Percentiles rank a stretch among this genome's conserved stretches.
These are phyloP conservation scores for Triticum aestivum DNA, from an alignment of 176 grass and related monocot species.

Conservation along the genomic window DNA sequence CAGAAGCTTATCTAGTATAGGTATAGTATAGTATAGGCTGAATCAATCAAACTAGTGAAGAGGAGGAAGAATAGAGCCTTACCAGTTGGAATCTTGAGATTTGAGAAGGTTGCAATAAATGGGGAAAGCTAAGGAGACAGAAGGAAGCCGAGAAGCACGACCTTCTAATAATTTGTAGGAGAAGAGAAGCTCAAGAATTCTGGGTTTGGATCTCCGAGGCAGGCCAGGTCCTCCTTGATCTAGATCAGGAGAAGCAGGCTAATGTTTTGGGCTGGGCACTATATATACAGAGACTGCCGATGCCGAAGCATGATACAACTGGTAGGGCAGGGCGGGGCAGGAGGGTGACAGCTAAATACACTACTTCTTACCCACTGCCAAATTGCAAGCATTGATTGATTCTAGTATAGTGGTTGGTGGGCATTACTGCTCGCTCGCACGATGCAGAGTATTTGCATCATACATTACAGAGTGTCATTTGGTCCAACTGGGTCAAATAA, in stretches of 20 bases:
- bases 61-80: slow-evolving; percentile 12
- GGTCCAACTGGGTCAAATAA: slow-evolving; percentile 22
- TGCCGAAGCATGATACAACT: not conserved
- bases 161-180: not conserved
- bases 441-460: slow-evolving; percentile 3
- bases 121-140: not conserved
- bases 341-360: slow-evolving; percentile 50
- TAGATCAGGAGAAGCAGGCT: slow-evolving; percentile 19
- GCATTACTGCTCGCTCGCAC: slow-evolving; percentile 29
- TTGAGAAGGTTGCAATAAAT: slow-evolving; percentile 12
- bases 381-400: slow-evolving; percentile 30
- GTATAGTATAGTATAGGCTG: not conserved
- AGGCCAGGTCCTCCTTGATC: not conserved
- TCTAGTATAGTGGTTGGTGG: slow-evolving; percentile 29
- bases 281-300: not conserved
- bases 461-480: slow-evolving; percentile 29
- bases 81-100: slow-evolving; percentile 16
- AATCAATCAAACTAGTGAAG: not conserved
- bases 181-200: not conserved
- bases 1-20: not conserved
- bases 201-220: not conserved
- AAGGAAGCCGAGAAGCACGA: not conserved
- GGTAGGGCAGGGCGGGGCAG: not conserved
- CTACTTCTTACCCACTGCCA: slow-evolving; percentile 4
- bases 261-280: slow-evolving; percentile 20